Evolutionary conservation across 1,284 basidiomycete species (phyloP), one percentile per base, ranked within the genome.

Genomic region (Cutaneotrichosporon curvatum): DNA sequence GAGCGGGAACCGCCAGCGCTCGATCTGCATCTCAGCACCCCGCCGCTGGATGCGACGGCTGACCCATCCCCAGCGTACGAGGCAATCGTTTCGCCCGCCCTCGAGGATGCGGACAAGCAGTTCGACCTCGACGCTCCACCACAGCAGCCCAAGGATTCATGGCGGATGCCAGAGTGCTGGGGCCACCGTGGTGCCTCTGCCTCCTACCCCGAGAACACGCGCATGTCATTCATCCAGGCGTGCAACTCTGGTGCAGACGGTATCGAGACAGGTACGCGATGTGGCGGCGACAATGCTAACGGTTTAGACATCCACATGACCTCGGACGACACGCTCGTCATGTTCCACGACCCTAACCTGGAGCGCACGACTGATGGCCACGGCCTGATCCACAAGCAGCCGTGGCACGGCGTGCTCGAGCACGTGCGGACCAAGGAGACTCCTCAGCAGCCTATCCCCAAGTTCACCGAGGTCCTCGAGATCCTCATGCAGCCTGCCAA

Each of bases 191-290:
- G 90, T 45, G 90, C 89, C 37, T 90, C 87, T 18, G 81, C 85
- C 19, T 76, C 79, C 15, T 92, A 80, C 71, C 90, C 89, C 18
- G 90, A 94, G 73, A 95, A 95, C 75, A 92, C 88, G 36, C 80
- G 88, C 53, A 84, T 85, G 45, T 89, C 87, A 70, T 96, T 96
- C 71, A 82, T 90, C 67, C 85, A 84, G 55, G 91, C 92, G 55
- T 89, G 94, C 57, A 81, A 81, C 40, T 89, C 92, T 70, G 92
- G 91, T 50, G 85, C 90, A 39, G 87, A 95, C 70, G 91, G 89
- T 61, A 89, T 96, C 62, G 92, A 96, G 78, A 90, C 86, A 65
- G 25, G 25, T 28, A 28, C 7, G 25, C n/a, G n/a, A n/a, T 28
- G 8, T 28, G 25, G 12, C 25, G 76, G 76, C 74, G 7, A 28